These are phyloP conservation scores for Pelargonium exstipulatum DNA, from an alignment of 441 rosid genomes.

Conservation along the genomic window DNA sequence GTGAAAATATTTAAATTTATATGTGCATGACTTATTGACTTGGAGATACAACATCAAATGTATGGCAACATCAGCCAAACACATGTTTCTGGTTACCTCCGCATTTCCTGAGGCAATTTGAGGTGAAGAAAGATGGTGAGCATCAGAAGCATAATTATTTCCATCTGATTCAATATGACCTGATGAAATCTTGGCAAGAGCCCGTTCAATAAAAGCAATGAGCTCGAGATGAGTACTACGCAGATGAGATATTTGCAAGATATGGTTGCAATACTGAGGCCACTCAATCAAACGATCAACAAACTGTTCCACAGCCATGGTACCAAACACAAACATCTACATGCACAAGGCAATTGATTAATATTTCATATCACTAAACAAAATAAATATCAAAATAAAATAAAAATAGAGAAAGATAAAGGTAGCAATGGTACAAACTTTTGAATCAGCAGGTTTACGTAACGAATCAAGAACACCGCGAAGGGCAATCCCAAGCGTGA, in stretches of 20 bases:
- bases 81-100: constrained; percentile 47
- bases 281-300: constrained; percentile 92
- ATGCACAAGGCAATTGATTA: constrained; percentile 22
- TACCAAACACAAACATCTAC: constrained; percentile 98
- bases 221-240: constrained; percentile 79
- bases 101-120: constrained; percentile 48
- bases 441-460: constrained; percentile 97
- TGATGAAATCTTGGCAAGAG: constrained; percentile 81
- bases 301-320: constrained; percentile 94
- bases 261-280: constrained; percentile 99
- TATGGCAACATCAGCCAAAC: not conserved
- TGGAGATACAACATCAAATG: not conserved
- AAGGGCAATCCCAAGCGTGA: constrained; percentile 87
- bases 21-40: not conserved
- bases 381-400: not conserved
- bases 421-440: constrained; percentile 40
- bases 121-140: constrained; percentile 45
- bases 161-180: constrained; percentile 75
- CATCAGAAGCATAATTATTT: constrained; percentile 34
- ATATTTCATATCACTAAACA: constrained; percentile 1
- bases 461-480: constrained; percentile 95
- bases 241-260: constrained; percentile 94
- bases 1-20: not conserved
- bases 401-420: not conserved
- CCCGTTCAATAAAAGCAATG: constrained; percentile 84